Evolutionary conservation across 345 rosid genomes (phyloP).

Genomic region (Pistacia integerrima): DNA sequence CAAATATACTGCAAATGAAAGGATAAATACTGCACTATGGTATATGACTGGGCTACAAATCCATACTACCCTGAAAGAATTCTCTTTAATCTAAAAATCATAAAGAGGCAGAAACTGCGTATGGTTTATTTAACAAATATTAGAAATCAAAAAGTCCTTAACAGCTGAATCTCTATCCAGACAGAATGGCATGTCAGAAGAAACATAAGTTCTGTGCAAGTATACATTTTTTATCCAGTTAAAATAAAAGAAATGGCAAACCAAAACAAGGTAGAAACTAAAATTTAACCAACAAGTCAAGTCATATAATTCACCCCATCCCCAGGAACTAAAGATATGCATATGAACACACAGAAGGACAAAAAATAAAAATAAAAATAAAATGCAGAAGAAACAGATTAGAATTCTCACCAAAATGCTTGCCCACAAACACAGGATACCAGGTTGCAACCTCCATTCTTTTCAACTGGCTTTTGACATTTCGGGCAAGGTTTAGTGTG

Average conservation of each 20-base stretch:
- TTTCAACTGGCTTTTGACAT: conserved; percentile 58
- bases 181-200: background rate
- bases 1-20: background rate
- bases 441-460: conserved; percentile 73
- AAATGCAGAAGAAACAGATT: conserved; percentile 11
- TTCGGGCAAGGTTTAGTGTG: conserved; percentile 69
- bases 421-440: conserved; percentile 63
- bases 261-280: background rate
- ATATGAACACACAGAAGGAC: background rate
- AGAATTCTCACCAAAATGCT: conserved; percentile 54
- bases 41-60: background rate
- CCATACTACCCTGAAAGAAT: background rate
- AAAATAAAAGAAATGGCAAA: background rate
- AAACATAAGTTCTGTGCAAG: background rate
- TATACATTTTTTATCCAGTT: background rate
- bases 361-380: background rate
- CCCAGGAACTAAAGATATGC: background rate
- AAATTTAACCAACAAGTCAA: background rate
- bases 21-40: background rate
- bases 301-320: background rate
- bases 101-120: background rate
- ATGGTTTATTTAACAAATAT: background rate
- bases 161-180: background rate
- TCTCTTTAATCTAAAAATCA: background rate
- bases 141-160: background rate